These are phyloP conservation scores for Tricholoma sp. DNA, from an alignment of 768 basidiomycete species.

Conservation along the genomic window DNA sequence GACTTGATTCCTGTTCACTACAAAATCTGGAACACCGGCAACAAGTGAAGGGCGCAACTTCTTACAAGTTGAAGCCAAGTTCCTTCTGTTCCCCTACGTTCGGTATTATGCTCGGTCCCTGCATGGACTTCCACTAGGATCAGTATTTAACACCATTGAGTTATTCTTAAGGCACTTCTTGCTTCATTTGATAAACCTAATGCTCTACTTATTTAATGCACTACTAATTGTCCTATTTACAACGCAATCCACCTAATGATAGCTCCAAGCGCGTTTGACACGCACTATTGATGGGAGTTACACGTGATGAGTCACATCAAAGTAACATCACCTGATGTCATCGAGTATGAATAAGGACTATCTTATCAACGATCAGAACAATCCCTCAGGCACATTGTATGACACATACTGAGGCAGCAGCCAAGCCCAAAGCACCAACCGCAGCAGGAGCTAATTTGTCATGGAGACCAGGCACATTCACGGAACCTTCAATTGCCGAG, in stretches of 20 bases:
- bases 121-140: too few relatives aligned
- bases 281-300: not conserved
- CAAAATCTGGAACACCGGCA: too few relatives aligned
- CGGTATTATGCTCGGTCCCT: too few relatives aligned
- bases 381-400: not conserved
- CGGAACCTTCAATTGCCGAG: too few relatives aligned
- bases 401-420: not conserved
- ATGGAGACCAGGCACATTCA: too few relatives aligned
- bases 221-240: too few relatives aligned
- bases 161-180: not conserved
- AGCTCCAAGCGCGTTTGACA: not conserved
- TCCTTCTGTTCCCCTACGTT: too few relatives aligned
- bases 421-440: not conserved
- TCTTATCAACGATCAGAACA: not conserved
- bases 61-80: too few relatives aligned
- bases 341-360: not conserved
- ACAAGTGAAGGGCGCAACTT: too few relatives aligned
- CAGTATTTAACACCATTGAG: too few relatives aligned
- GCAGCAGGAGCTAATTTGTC: not conserved
- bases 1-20: too few relatives aligned
- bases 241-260: not conserved
- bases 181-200: not conserved
- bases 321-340: not conserved
- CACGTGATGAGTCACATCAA: not conserved
- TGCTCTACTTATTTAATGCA: not conserved